These are phyloP conservation scores for Chalara sp. DNA, from an alignment of 2,329 filamentous ascomycete genomes.

Conservation along the genomic window DNA sequence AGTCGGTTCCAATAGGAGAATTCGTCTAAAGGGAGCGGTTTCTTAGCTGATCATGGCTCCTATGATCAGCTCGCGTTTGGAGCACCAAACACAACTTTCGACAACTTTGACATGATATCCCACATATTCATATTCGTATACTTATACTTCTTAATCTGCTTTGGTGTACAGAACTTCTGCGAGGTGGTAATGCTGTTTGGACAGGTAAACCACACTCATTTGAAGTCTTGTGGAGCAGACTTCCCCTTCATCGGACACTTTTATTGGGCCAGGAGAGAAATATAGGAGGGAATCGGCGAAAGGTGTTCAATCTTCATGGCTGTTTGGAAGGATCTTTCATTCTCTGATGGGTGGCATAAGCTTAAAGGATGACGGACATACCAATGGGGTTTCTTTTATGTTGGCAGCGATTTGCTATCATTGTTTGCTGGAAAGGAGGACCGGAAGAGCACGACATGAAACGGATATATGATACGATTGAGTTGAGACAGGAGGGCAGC, in stretches of 20 bases:
- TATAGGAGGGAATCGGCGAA: slow-evolving; percentile 18
- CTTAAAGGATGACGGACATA: slow-evolving; percentile 12
- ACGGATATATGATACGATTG: neutral
- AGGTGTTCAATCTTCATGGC: slow-evolving; percentile 5
- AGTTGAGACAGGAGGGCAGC: neutral
- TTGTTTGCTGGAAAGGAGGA: slow-evolving; percentile 1
- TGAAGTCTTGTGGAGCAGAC: slow-evolving; percentile 13
- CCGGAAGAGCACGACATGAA: no score
- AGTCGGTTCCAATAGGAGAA: no score
- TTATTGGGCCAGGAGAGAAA: slow-evolving; percentile 8
- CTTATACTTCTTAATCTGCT: slow-evolving; percentile 25
- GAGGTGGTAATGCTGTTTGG: slow-evolving; percentile 19
- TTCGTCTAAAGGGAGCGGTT: no score
- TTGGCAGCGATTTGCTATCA: slow-evolving; percentile 3
- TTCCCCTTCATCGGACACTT: slow-evolving; percentile 10
- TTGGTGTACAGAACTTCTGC: slow-evolving; percentile 21
- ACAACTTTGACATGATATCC: no score
- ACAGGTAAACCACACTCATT: slow-evolving; percentile 18
- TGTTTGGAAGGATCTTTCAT: neutral
- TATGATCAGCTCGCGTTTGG: no score
- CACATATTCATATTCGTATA: no score
- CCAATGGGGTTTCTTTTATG: slow-evolving; percentile 18
- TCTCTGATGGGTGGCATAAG: slow-evolving; percentile 13
- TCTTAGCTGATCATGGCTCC: no score
- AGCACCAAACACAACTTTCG: no score